Percentiles rank a stretch among this genome's conserved stretches.
These are phyloP conservation scores for Pichia sp. DNA, from an alignment of 1,139 yeast genomes.

Conservation along the genomic window DNA sequence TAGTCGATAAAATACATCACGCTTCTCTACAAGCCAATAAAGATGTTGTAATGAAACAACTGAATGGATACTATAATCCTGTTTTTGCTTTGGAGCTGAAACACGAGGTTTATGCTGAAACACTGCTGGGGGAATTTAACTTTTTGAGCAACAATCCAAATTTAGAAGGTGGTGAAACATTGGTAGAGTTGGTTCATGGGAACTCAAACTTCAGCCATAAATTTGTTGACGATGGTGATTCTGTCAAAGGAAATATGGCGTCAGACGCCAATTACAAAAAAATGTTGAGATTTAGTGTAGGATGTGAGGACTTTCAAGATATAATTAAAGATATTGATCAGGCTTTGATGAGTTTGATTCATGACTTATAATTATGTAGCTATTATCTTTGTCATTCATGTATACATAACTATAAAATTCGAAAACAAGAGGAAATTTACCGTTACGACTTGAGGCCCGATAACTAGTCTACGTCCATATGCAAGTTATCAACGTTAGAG, in stretches of 20 bases:
- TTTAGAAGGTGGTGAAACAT: constrained; percentile 84
- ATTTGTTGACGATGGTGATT: neutral
- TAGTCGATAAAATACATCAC: constrained; percentile 53
- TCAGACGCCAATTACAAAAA: constrained; percentile 25
- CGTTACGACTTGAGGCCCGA: neutral
- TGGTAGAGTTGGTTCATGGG: constrained; percentile 65
- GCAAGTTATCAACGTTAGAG: neutral
- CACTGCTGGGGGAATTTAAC: constrained; percentile 59
- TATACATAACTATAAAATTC: neutral
- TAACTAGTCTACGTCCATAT: constrained; percentile 16
- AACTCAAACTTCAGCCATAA: constrained; percentile 29
- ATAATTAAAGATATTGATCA: constrained; percentile 60
- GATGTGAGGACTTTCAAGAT: constrained; percentile 74
- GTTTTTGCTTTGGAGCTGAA: constrained; percentile 65
- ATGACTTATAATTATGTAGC: neutral
- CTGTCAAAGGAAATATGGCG: neutral
- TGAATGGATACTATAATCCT: constrained; percentile 67
- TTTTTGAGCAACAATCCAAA: constrained; percentile 84
- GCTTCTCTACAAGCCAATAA: constrained; percentile 60
- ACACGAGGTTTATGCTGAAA: constrained; percentile 52
- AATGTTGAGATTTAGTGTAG: constrained; percentile 71
- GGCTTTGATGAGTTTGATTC: constrained; percentile 35
- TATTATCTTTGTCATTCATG: neutral
- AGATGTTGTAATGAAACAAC: constrained; percentile 54
- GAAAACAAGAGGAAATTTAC: neutral